These are phyloP conservation scores for Fagopyrum tataricum DNA, from an alignment of 148 eudicot genomes.

Conservation along the genomic window DNA sequence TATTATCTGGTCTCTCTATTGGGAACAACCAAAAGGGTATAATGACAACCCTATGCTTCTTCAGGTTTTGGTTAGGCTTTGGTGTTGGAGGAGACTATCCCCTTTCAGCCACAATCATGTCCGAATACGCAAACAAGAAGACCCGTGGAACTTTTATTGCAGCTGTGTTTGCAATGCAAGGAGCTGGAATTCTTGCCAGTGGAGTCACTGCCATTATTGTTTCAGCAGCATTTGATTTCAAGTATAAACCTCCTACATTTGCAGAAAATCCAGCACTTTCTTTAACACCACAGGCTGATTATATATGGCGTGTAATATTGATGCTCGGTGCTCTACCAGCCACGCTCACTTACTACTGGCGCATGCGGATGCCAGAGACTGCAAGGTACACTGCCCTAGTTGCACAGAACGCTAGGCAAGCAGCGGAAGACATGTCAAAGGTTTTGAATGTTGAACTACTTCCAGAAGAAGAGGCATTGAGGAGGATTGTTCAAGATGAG, in stretches of 20 bases:
- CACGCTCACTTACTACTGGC: conserved; percentile 24
- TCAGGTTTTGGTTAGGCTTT: conserved; percentile 76
- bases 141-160: conserved; percentile 67
- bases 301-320: conserved; percentile 22
- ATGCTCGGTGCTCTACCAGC: conserved; percentile 25
- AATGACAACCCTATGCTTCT: conserved; percentile 69
- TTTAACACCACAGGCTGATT: conserved; percentile 18
- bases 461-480: conserved; percentile 1
- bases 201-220: conserved; percentile 48
- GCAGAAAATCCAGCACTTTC: conserved; percentile 5
- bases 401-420: conserved; percentile 49
- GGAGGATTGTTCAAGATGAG: not conserved
- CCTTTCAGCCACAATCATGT: conserved; percentile 71
- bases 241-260: conserved; percentile 1
- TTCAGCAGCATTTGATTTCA: conserved; percentile 25
- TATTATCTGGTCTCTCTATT: conserved; percentile 59
- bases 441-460: conserved; percentile 4
- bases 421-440: conserved; percentile 29
- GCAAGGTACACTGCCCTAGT: conserved; percentile 29
- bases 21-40: conserved; percentile 34
- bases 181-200: conserved; percentile 50
- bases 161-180: conserved; percentile 80
- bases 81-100: conserved; percentile 86
- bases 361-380: conserved; percentile 29
- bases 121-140: conserved; percentile 75